Conservation (phyloP, 768 basidiomycete genomes). For the Serendipita sp. region DNA sequence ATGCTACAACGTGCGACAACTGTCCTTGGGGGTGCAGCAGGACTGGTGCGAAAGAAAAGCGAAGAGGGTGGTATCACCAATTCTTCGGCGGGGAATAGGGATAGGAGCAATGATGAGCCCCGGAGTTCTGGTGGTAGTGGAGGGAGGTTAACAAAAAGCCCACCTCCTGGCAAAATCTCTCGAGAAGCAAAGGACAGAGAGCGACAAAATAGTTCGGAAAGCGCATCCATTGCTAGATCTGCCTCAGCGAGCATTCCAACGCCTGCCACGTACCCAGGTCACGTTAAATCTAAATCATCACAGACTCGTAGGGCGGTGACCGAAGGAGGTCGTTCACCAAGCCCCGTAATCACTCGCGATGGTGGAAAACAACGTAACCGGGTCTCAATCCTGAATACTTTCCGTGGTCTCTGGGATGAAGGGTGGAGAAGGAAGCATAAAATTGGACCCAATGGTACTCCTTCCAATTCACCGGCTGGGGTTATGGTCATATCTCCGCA, state of each 20-base stretch:
- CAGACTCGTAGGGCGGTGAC: conserved; percentile 16
- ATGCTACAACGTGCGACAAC: conserved; percentile 95
- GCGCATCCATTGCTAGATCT: conserved; percentile 32
- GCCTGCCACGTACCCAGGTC: conserved; percentile 37
- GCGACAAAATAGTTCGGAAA: conserved; percentile 28
- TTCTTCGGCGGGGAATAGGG: neutral
- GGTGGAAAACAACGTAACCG: conserved; percentile 33
- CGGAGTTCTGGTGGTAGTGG: conserved; percentile 48
- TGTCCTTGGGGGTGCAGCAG: conserved; percentile 66
- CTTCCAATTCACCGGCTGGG: conserved; percentile 3
- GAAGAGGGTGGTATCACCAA: conserved; percentile 30
- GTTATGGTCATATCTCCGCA: neutral
- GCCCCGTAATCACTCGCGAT: conserved; percentile 16
- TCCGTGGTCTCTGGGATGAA: conserved; percentile 86
- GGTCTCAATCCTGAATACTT: conserved; percentile 67
- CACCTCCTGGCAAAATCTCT: conserved; percentile 23
- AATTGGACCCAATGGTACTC: conserved; percentile 15
- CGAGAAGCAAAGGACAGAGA: conserved; percentile 20
- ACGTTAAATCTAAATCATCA: conserved; percentile 31
- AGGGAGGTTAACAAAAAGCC: conserved; percentile 48
- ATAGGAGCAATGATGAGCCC: conserved; percentile 31
- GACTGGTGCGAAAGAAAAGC: conserved; percentile 64
- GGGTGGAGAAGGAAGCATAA: conserved; percentile 79
- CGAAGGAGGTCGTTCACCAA: neutral
- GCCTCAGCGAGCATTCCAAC: conserved; percentile 25